These are phyloP conservation scores for Tolypocladium tropicale DNA, from an alignment of 2,329 filamentous ascomycete genomes.

Conservation along the genomic window DNA sequence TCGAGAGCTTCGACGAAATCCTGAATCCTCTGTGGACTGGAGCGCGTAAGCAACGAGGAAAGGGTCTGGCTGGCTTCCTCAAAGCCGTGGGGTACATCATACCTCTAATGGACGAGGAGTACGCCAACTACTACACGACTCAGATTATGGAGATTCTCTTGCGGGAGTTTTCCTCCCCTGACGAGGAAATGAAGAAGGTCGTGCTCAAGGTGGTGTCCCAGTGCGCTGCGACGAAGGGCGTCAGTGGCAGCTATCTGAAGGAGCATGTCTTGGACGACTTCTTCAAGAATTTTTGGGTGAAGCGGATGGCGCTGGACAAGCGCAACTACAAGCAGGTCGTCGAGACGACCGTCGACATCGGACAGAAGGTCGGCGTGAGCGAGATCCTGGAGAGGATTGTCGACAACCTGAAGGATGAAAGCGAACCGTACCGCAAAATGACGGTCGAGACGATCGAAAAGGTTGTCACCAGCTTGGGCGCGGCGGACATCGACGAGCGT, in stretches of 20 bases:
- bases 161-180: slow-evolving; percentile 89
- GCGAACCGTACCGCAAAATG: slow-evolving; percentile 97
- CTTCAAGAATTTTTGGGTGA: slow-evolving; percentile 98
- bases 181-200: slow-evolving; percentile 99
- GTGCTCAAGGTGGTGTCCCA: slow-evolving; percentile 96
- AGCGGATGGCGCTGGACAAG: slow-evolving; percentile 93
- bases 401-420: slow-evolving; percentile 94
- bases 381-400: slow-evolving; percentile 93
- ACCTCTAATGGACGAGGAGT: slow-evolving; percentile 98
- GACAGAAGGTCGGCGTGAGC: slow-evolving; percentile 93
- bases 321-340: slow-evolving; percentile 97
- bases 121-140: slow-evolving; percentile 96
- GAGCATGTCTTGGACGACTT: slow-evolving; percentile 93
- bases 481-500: slow-evolving; percentile 85
- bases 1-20: slow-evolving; percentile 97
- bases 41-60: slow-evolving; percentile 89
- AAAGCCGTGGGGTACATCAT: slow-evolving; percentile 98
- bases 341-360: slow-evolving; percentile 93
- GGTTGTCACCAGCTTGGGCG: slow-evolving; percentile 83
- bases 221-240: slow-evolving; percentile 87
- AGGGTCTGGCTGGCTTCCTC: slow-evolving; percentile 88
- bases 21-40: slow-evolving; percentile 96
- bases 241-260: slow-evolving; percentile 89
- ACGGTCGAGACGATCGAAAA: slow-evolving; percentile 97
- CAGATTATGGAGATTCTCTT: slow-evolving; percentile 99